A percentile compares a stretch with the other conserved stretches of the same genome.
phyloP scores from a whole-genome alignment of 2,329 filamentous ascomycete species.

The Fonsecaea monophora region DNA sequence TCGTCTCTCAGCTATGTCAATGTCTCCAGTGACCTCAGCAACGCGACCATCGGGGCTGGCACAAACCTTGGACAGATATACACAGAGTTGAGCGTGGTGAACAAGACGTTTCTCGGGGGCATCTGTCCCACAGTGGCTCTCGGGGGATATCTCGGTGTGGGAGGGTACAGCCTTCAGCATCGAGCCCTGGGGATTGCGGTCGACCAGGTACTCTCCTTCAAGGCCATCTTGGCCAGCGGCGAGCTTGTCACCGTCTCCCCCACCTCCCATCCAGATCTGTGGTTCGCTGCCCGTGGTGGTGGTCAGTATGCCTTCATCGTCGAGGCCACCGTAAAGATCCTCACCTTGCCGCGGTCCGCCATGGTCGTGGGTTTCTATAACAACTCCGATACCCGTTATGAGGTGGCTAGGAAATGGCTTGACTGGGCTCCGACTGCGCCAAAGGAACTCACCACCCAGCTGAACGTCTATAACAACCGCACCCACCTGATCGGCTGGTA shows the following conservation, averaged over 20 bases:
- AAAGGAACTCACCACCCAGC: background rate
- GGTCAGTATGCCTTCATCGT: constrained; percentile 6
- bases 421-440: constrained; percentile 9
- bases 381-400: constrained; percentile 4
- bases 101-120: constrained; percentile 2
- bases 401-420: constrained; percentile 6
- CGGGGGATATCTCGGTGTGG: constrained; percentile 4
- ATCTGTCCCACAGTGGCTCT: constrained; percentile 6
- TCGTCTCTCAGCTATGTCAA: background rate
- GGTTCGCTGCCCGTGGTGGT: background rate
- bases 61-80: constrained; percentile 6
- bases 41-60: background rate
- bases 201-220: constrained; percentile 5
- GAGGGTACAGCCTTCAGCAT: constrained; percentile 4
- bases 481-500: constrained; percentile 8
- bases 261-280: constrained; percentile 3
- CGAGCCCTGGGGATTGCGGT: background rate
- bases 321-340: constrained; percentile 6
- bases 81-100: constrained; percentile 1
- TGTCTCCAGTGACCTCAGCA: background rate
- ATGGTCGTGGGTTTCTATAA: constrained; percentile 6
- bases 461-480: constrained; percentile 7
- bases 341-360: constrained; percentile 3
- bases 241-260: constrained; percentile 1
- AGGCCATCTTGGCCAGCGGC: constrained; percentile 9